Conservation (phyloP, 495 filamentous ascomycete species). For the Bacidia rubella region DNA sequence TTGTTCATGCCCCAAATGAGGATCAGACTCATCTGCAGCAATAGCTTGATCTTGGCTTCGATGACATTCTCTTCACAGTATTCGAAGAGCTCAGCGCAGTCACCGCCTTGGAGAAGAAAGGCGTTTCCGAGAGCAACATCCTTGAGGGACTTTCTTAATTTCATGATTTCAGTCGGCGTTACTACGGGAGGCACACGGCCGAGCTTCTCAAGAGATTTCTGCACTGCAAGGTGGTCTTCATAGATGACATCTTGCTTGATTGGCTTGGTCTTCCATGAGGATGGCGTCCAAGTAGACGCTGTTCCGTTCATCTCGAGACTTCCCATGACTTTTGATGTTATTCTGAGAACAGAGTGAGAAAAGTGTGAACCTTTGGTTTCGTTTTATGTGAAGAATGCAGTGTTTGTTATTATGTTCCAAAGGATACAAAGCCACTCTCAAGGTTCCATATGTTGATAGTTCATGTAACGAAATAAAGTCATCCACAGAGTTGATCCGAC, state of each 20-base stretch:
- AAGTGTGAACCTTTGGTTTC: too few species aligned
- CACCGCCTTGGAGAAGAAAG: slow-evolving; percentile 87
- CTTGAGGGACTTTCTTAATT: slow-evolving; percentile 57
- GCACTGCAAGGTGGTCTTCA: slow-evolving; percentile 47
- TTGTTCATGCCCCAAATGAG: slow-evolving; percentile 85
- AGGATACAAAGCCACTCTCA: too few species aligned
- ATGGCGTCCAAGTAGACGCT: slow-evolving; percentile 35
- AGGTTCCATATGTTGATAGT: too few species aligned
- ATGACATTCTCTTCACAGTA: slow-evolving; percentile 86
- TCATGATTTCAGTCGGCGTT: slow-evolving; percentile 61
- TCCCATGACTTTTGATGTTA: slow-evolving; percentile 14
- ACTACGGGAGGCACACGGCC: slow-evolving; percentile 75
- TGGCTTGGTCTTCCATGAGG: slow-evolving; percentile 80
- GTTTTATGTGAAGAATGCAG: too few species aligned
- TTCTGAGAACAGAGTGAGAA: too few species aligned
- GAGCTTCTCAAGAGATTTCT: slow-evolving; percentile 55
- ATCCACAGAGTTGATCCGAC: too few species aligned
- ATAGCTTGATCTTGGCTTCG: slow-evolving; percentile 88
- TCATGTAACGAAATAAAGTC: too few species aligned
- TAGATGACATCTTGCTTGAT: slow-evolving; percentile 86
- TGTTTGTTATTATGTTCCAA: too few species aligned
- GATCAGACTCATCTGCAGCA: slow-evolving; percentile 90
- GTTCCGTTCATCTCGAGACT: slow-evolving; percentile 4
- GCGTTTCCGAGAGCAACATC: slow-evolving; percentile 88
- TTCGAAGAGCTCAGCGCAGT: slow-evolving; percentile 94